Evolutionary conservation across 2,329 filamentous ascomycete species (phyloP).

Genomic region (Fusarium algeriense): DNA sequence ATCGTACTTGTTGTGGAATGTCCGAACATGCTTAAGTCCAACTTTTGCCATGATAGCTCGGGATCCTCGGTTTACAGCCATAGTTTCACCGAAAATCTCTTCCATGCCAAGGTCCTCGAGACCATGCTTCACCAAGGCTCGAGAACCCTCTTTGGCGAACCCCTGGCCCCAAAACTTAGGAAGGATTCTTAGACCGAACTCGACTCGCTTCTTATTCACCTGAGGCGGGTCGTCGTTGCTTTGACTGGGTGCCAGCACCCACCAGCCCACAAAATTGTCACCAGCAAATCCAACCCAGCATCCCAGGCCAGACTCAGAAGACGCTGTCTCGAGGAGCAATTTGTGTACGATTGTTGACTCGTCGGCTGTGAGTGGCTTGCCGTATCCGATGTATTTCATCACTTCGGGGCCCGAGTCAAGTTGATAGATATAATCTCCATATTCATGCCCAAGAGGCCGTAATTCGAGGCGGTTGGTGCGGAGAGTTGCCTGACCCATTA

Average conservation of each 20-base stretch:
- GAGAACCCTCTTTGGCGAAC: constrained; percentile 49
- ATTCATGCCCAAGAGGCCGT: constrained; percentile 32
- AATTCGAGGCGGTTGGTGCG: constrained; percentile 36
- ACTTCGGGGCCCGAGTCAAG: constrained; percentile 38
- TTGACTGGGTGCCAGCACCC: constrained; percentile 45
- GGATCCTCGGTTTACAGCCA: constrained; percentile 49
- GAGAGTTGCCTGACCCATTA: constrained; percentile 38
- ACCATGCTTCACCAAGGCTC: constrained; percentile 47
- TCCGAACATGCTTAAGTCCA: constrained; percentile 39
- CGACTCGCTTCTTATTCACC: constrained; percentile 30
- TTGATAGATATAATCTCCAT: constrained; percentile 37
- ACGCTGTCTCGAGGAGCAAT: constrained; percentile 39
- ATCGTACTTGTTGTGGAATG: constrained; percentile 45
- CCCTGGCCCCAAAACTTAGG: constrained; percentile 49
- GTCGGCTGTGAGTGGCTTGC: constrained; percentile 35
- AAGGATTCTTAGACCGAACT: constrained; percentile 47
- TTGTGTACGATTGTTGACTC: constrained; percentile 43
- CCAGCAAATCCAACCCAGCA: constrained; percentile 39
- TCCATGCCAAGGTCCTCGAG: constrained; percentile 46
- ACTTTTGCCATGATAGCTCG: constrained; percentile 38
- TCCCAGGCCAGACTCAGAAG: constrained; percentile 36
- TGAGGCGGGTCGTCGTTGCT: constrained; percentile 24
- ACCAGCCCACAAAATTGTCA: constrained; percentile 50
- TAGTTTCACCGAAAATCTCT: constrained; percentile 47
- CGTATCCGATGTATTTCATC: constrained; percentile 43